Evolutionary conservation across 1,284 basidiomycete species (phyloP), one percentile per base, ranked within the genome.

Genomic region (Leccinum griseonigrum): DNA sequence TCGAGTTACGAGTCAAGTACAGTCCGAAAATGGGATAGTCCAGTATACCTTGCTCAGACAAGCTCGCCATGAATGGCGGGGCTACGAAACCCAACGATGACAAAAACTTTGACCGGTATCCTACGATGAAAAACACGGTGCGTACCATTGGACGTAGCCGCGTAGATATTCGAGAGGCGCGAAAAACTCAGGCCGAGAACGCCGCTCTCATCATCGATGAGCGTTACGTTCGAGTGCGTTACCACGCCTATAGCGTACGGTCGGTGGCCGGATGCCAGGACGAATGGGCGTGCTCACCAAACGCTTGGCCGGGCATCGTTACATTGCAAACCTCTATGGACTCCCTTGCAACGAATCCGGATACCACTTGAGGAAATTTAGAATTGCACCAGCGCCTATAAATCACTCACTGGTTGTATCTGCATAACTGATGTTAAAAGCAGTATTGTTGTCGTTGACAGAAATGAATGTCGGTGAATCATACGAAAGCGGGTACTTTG

Each of bases 11-110:
- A 1, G 84, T 83, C 63, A 92, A 76, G 66, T 81, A 85, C 34
- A 92, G 66, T 18, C 87, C 88, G 67, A 92, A 91, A 9, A 92
- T 69, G 0, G 90, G 90, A 70, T 91, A 92, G 50, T 85, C 82
- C 52, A 92, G 74, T 34, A 81, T 73, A 13, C 88, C 90, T 66
- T 83, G 78, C 62, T 87, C 79, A 13, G 86, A 83, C 58, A 92
- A 76, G 18, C 75, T 80, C 2, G 82, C 77, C 54, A 92, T 80
- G 74, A 90, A 86, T 0, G 90, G 87, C 1, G 83, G 82, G 2
- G 86, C 90, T 90, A 63, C 18, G 56, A 52, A 61, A 29, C 26
- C 16, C 54, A 57, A 51, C 54, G 48, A 53, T 53, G 57, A 48
- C 43, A 29, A 29, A 38, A 32, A 22, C 29, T 29, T 22, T 40